These are phyloP conservation scores for Solanum acaule DNA, from an alignment of 257 asterid genomes.

Conservation along the genomic window DNA sequence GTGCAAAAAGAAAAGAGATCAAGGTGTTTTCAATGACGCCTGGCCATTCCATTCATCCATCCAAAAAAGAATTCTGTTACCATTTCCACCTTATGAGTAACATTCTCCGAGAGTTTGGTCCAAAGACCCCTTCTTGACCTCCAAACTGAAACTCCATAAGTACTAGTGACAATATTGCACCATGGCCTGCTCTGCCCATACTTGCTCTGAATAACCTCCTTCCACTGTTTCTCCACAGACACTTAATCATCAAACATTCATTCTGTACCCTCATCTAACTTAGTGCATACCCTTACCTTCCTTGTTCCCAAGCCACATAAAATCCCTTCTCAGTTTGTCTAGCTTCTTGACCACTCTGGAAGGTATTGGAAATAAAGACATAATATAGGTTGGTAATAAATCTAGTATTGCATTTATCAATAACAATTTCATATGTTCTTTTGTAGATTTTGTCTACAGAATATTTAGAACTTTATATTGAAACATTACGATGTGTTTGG, in stretches of 20 bases:
- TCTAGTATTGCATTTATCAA: background rate
- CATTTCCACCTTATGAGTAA: background rate
- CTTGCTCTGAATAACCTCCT: background rate
- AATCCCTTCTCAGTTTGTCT: background rate
- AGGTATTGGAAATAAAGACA: background rate
- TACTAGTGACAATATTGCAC: background rate
- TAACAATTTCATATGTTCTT: background rate
- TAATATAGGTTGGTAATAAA: background rate
- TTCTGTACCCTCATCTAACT: background rate
- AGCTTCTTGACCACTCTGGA: background rate
- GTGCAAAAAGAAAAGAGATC: background rate
- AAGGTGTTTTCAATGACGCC: background rate
- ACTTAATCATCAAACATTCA: background rate
- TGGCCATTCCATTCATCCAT: background rate
- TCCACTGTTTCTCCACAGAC: background rate
- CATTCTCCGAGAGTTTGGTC: background rate
- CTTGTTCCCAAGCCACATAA: background rate
- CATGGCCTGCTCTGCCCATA: background rate
- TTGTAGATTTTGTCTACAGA: background rate
- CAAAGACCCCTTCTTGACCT: background rate
- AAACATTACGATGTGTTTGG: background rate
- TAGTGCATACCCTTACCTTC: background rate
- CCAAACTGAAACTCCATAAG: background rate
- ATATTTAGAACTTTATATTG: background rate
- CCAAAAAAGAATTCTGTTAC: background rate